Percentiles rank a stretch among this genome's conserved stretches.
These are phyloP conservation scores for Dactylorhiza incarnata DNA, from an alignment of 106 monocot species.

Conservation along the genomic window DNA sequence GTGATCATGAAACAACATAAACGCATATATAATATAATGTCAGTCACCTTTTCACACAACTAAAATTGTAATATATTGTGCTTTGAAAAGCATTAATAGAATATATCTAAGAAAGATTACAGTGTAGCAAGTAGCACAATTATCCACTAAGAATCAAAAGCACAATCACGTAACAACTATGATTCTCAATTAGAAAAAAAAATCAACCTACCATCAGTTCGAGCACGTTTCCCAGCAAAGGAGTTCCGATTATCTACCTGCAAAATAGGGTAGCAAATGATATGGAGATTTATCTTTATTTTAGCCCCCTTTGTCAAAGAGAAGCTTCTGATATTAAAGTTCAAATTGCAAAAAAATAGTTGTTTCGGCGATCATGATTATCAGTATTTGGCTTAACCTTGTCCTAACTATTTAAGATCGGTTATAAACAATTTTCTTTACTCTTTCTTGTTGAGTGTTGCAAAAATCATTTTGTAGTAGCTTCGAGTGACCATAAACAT, in stretches of 20 bases:
- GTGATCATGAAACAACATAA: neutral
- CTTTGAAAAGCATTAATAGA: neutral
- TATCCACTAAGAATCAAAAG: neutral
- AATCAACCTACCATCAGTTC: slow-evolving; percentile 4
- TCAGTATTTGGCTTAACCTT: neutral
- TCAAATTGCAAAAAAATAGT: neutral
- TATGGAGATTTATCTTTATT: neutral
- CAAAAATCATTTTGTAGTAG: neutral
- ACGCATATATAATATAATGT: neutral
- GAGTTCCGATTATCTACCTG: slow-evolving; percentile 6
- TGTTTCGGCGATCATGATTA: neutral
- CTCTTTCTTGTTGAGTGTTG: neutral
- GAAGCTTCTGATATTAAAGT: neutral
- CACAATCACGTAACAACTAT: neutral
- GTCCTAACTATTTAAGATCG: neutral
- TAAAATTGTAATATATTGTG: neutral
- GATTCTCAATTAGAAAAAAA: neutral
- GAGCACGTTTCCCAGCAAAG: neutral
- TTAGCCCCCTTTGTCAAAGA: neutral
- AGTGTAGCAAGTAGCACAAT: neutral
- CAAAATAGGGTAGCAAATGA: neutral
- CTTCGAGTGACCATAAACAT: neutral
- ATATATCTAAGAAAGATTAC: neutral
- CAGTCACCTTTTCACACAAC: neutral
- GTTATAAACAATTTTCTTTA: neutral